Percentiles rank a stretch among this genome's conserved stretches.
phyloP scores from a whole-genome alignment of 306 rosid species.

The Hippophae tibetana region DNA sequence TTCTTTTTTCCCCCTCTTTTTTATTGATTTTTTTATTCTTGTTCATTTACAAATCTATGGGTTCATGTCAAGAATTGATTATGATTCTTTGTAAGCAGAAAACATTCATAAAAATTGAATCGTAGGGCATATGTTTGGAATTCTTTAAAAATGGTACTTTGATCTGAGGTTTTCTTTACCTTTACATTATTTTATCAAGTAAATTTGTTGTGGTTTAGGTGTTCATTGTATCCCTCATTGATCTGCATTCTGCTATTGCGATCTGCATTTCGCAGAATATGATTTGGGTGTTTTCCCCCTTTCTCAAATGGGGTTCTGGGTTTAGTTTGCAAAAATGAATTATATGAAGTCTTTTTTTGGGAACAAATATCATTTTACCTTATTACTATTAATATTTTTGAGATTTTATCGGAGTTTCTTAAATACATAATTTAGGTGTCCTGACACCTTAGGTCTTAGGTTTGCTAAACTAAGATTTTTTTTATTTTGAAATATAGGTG shows the following conservation, averaged over 20 bases:
- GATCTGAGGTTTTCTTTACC: slow-evolving; percentile 3
- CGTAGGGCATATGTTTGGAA: background rate
- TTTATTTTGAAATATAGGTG: background rate
- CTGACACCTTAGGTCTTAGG: too few relatives aligned
- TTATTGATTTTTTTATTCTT: background rate
- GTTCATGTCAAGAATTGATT: background rate
- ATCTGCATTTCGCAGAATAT: too few relatives aligned
- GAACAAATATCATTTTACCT: too few relatives aligned
- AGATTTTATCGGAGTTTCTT: too few relatives aligned
- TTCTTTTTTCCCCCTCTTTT: background rate
- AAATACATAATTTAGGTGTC: too few relatives aligned
- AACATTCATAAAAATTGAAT: too few relatives aligned
- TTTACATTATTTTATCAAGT: background rate
- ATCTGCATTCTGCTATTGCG: background rate
- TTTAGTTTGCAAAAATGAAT: background rate
- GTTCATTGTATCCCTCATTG: background rate
- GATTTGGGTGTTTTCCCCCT: too few relatives aligned
- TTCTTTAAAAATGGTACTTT: background rate
- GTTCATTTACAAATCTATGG: background rate
- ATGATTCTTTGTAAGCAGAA: background rate
- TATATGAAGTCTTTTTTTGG: background rate
- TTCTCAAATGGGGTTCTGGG: background rate
- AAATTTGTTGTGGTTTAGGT: background rate
- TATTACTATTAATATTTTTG: too few relatives aligned
- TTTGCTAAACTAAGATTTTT: too few relatives aligned